These are phyloP conservation scores for Entelexis sorbosivorans DNA, from an alignment of 1,139 yeast genomes.

Conservation along the genomic window DNA sequence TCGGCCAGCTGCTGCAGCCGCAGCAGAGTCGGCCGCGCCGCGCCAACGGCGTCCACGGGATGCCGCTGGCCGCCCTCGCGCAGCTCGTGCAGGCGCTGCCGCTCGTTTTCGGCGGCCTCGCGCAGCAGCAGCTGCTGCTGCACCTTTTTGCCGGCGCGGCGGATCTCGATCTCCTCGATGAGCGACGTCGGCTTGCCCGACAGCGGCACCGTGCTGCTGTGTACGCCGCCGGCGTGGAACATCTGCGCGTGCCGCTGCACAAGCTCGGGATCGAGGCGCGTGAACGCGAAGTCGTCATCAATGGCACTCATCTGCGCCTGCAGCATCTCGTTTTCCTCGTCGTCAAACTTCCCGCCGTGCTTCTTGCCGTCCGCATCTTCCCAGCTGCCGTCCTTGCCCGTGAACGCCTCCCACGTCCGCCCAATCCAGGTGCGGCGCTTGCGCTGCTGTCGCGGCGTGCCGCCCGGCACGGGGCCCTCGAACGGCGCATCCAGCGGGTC, in stretches of 20 bases:
- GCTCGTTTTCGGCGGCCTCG: constrained; percentile 24
- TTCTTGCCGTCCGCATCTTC: constrained; percentile 23
- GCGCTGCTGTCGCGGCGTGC: not conserved
- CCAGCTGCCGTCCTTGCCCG: constrained; percentile 12
- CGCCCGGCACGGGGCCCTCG: not conserved
- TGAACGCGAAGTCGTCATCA: constrained; percentile 28
- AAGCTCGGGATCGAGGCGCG: constrained; percentile 26
- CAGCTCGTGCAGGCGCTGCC: constrained; percentile 19
- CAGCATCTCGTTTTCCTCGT: constrained; percentile 13
- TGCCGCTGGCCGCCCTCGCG: constrained; percentile 19
- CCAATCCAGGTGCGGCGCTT: constrained; percentile 6
- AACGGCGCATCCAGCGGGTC: constrained; percentile 1
- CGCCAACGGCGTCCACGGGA: constrained; percentile 26
- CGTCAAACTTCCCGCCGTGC: constrained; percentile 20
- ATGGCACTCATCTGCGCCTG: constrained; percentile 15
- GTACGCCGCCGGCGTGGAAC: constrained; percentile 23
- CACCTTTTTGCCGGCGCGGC: constrained; percentile 29
- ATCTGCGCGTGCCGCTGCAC: constrained; percentile 24
- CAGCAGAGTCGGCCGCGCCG: constrained; percentile 27
- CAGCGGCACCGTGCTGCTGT: constrained; percentile 15
- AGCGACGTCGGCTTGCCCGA: constrained; percentile 27
- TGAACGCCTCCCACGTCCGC: constrained; percentile 10
- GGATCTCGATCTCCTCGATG: constrained; percentile 32
- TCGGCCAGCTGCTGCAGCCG: constrained; percentile 30
- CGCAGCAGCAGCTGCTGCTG: constrained; percentile 26